phyloP scores from a whole-genome alignment of 371 early-diverging fungal genomes.

The Lichtheimia corymbifera region DNA sequence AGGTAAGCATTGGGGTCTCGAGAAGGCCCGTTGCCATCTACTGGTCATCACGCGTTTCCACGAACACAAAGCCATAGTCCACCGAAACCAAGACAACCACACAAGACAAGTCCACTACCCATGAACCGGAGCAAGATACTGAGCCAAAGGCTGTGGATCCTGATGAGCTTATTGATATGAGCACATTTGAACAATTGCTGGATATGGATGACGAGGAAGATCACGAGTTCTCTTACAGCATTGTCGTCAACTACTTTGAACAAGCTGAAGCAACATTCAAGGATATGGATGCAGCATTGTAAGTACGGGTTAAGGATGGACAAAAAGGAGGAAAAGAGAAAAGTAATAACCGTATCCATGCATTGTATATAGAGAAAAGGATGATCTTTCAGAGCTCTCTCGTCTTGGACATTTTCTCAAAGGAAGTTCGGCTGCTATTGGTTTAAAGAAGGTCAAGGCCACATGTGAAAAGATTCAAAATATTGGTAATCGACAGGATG shows the following conservation, averaged over 20 bases:
- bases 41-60: no score
- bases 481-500: conserved; percentile 76
- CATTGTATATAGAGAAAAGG: conserved; percentile 21
- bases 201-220: conserved; percentile 86
- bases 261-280: conserved; percentile 74
- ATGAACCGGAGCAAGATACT: neutral
- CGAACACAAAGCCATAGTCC: no score
- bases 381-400: conserved; percentile 73
- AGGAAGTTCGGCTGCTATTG: conserved; percentile 93
- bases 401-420: conserved; percentile 90
- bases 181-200: conserved; percentile 75
- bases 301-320: conserved; percentile 28
- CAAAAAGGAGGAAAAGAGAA: neutral
- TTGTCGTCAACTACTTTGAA: conserved; percentile 75
- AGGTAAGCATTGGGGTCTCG: no score
- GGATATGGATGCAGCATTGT: conserved; percentile 71
- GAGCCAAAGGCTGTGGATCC: conserved; percentile 17
- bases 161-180: conserved; percentile 71
- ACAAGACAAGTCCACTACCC: neutral
- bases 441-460: conserved; percentile 78
- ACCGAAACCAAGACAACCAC: no score
- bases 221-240: conserved; percentile 69
- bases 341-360: no score
- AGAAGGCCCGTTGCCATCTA: no score
- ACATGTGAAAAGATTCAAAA: conserved; percentile 89